Conservation (phyloP, 345 rosid genomes). For the Arabidopsis arenosa region DNA sequence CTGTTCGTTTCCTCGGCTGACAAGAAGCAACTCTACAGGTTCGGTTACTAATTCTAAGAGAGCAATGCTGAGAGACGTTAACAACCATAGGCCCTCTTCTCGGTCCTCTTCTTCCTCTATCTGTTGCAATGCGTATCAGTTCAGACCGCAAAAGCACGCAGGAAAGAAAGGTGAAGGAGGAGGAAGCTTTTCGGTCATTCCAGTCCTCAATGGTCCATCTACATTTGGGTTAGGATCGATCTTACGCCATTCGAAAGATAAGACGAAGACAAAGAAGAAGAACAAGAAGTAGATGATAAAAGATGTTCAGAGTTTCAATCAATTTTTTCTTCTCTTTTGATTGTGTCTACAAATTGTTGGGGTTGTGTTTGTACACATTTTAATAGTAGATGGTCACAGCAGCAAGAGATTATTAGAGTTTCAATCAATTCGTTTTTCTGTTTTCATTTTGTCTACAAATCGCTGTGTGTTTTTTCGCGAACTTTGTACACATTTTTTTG, state of each 20-base stretch:
- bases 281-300: slow-evolving; percentile 31
- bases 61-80: slow-evolving; percentile 45
- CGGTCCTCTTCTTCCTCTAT: slow-evolving; percentile 35
- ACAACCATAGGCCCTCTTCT: slow-evolving; percentile 46
- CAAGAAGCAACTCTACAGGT: slow-evolving; percentile 77
- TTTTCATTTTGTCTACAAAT: slow-evolving; percentile 26
- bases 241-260: slow-evolving; percentile 36
- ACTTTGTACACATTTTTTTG: slow-evolving; percentile 8
- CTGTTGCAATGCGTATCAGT: slow-evolving; percentile 43
- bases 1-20: slow-evolving; percentile 63
- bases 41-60: slow-evolving; percentile 52
- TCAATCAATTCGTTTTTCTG: background rate
- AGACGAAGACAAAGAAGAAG: slow-evolving; percentile 29
- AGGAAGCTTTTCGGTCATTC: slow-evolving; percentile 56
- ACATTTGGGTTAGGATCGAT: slow-evolving; percentile 43
- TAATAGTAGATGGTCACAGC: slow-evolving; percentile 26
- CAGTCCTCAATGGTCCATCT: slow-evolving; percentile 62
- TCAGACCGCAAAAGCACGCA: slow-evolving; percentile 53
- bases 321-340: background rate
- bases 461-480: background rate
- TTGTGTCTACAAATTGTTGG: slow-evolving; percentile 29
- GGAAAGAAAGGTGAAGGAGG: slow-evolving; percentile 49
- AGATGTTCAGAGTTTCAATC: background rate
- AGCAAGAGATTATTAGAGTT: background rate
- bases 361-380: background rate